phyloP scores from a whole-genome alignment of 495 filamentous ascomycete genomes.

The Penicillium bovifimosum region DNA sequence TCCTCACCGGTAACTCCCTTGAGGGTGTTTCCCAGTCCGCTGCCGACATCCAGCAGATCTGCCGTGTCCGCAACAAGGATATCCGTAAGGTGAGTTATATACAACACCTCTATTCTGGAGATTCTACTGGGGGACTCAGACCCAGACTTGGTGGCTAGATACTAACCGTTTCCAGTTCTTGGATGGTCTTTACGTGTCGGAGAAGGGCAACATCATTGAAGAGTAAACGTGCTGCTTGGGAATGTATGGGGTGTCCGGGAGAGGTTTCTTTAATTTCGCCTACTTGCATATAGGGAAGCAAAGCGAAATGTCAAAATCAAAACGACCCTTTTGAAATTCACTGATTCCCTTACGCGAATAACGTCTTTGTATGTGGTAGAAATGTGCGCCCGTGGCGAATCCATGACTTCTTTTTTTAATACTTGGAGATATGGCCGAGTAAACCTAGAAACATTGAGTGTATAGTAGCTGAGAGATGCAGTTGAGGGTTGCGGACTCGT shows the following conservation, averaged over 20 bases:
- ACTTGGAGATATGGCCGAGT: not conserved
- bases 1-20: constrained; percentile 86
- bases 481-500: not conserved
- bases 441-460: not conserved
- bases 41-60: constrained; percentile 98
- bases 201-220: constrained; percentile 88
- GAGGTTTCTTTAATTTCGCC: constrained; percentile 42
- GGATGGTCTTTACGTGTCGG: constrained; percentile 98
- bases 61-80: constrained; percentile 99
- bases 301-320: constrained; percentile 42
- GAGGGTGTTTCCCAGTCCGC: constrained; percentile 96
- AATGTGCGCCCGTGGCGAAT: constrained; percentile 11
- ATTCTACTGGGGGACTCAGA: not conserved
- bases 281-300: constrained; percentile 43
- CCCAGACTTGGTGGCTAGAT: constrained; percentile 24
- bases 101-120: not conserved
- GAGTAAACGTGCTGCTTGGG: constrained; percentile 47
- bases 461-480: not conserved
- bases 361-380: constrained; percentile 25
- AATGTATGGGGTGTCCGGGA: constrained; percentile 40
- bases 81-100: constrained; percentile 80
- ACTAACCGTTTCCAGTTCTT: constrained; percentile 66
- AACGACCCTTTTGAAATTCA: constrained; percentile 39
- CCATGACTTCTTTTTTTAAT: not conserved
- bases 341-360: constrained; percentile 17